Conservation (phyloP, 2,329 filamentous ascomycete species). For the Fusarium illudens region DNA sequence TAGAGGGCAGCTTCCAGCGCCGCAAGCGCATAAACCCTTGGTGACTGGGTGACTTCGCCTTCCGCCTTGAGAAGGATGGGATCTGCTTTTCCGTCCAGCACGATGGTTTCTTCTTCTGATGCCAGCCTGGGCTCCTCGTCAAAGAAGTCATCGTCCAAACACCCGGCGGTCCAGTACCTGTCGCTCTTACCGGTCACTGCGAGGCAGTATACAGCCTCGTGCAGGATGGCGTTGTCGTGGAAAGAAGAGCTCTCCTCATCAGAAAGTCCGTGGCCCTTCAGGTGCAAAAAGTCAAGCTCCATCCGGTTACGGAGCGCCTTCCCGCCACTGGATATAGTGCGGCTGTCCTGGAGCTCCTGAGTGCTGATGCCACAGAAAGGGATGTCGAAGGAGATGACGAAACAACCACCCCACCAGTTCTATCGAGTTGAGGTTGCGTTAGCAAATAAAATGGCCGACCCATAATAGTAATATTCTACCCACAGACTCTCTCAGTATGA, state of each 20-base stretch:
- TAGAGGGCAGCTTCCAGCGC: not conserved
- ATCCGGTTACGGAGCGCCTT: not conserved
- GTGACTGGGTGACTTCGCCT: not conserved
- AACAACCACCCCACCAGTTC: conserved; percentile 4
- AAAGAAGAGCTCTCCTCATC: not conserved
- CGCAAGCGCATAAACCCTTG: conserved; percentile 15
- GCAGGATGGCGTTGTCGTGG: not conserved
- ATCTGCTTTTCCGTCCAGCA: not conserved
- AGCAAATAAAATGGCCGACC: not conserved
- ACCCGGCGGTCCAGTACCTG: conserved; percentile 4
- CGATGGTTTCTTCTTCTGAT: not conserved
- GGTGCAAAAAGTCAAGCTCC: conserved; percentile 4
- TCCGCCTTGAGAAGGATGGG: conserved; percentile 5
- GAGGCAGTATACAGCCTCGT: conserved; percentile 5
- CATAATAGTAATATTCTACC: conserved; percentile 10
- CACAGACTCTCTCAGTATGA: not conserved
- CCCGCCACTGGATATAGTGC: not conserved
- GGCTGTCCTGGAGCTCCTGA: not conserved
- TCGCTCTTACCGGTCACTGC: conserved; percentile 12
- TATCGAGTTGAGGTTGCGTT: not conserved
- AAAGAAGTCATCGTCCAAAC: not conserved
- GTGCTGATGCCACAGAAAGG: conserved; percentile 13
- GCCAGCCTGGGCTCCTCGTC: not conserved
- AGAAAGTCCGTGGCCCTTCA: not conserved
- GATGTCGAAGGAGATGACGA: conserved; percentile 17